Conservation (phyloP, 2,329 filamentous ascomycete genomes). For the Mycosphaerella arachidis region DNA sequence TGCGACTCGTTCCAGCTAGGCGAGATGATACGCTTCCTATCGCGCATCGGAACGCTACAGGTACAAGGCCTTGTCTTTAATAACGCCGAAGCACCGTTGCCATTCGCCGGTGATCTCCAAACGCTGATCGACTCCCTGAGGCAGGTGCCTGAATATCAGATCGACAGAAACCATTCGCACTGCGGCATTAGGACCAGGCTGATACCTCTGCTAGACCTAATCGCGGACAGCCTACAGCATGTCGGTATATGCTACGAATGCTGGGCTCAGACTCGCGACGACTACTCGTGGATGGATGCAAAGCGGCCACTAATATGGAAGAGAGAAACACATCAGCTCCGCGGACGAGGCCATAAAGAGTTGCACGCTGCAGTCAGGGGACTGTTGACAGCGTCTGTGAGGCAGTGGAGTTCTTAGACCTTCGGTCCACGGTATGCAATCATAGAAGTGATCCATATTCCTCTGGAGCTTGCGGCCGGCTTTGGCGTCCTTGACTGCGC, state of each 20-base stretch:
- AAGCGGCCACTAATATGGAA: slow-evolving; percentile 46
- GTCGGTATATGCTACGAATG: slow-evolving; percentile 45
- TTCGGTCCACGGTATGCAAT: background rate
- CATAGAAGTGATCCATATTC: background rate
- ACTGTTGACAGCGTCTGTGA: slow-evolving; percentile 32
- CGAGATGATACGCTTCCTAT: slow-evolving; percentile 69
- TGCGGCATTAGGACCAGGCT: slow-evolving; percentile 65
- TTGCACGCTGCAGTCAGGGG: slow-evolving; percentile 27
- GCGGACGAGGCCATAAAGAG: slow-evolving; percentile 21
- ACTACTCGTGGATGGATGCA: slow-evolving; percentile 42
- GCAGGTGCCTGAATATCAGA: slow-evolving; percentile 67
- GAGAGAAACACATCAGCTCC: slow-evolving; percentile 20
- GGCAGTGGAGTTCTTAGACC: slow-evolving; percentile 28
- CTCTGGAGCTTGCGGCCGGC: background rate
- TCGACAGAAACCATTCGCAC: slow-evolving; percentile 68
- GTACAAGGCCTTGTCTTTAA: slow-evolving; percentile 45
- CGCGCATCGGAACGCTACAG: slow-evolving; percentile 56
- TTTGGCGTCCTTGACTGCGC: background rate
- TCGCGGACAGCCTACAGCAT: slow-evolving; percentile 46
- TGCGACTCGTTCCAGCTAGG: slow-evolving; percentile 77
- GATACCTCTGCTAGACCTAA: slow-evolving; percentile 61
- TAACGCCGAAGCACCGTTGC: slow-evolving; percentile 41
- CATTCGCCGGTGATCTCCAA: slow-evolving; percentile 58
- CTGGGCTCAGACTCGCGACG: slow-evolving; percentile 37
- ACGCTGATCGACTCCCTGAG: slow-evolving; percentile 57